Evolutionary conservation across 257 asterid genomes (phyloP).

Genomic region (Knoxia roxburghii): DNA sequence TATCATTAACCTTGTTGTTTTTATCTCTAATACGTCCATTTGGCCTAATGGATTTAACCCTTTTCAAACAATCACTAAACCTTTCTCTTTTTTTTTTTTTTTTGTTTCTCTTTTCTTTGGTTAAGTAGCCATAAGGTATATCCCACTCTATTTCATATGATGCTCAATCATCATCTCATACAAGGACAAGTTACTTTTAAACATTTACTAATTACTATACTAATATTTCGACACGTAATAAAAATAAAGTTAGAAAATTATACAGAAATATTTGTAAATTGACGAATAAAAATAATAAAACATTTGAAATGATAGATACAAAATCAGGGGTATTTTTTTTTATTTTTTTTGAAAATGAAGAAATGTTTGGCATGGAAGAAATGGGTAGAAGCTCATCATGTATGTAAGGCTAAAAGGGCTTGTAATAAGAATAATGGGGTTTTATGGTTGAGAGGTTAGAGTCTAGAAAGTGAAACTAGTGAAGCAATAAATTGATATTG

Average conservation of each 20-base stretch:
- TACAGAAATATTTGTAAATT: no score
- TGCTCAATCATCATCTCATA: constrained; percentile 40
- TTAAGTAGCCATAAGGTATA: constrained; percentile 28
- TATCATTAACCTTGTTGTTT: constrained; percentile 7
- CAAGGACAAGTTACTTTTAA: constrained; percentile 22
- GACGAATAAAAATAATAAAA: no score
- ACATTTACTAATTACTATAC: constrained; percentile 10
- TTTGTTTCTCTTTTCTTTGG: constrained; percentile 14
- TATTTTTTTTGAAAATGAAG: constrained; percentile 6
- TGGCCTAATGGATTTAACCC: constrained; percentile 11
- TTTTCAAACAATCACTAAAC: constrained; percentile 16
- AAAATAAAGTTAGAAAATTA: no score
- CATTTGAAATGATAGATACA: no score
- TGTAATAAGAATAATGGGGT: constrained; percentile 16
- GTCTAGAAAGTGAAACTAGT: constrained; percentile 23
- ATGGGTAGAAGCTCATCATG: constrained; percentile 23
- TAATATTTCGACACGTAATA: no score
- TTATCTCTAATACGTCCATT: constrained; percentile 8
- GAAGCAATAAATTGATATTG: constrained; percentile 13
- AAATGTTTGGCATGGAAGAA: constrained; percentile 20
- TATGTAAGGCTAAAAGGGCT: constrained; percentile 28
- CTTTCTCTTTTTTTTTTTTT: neutral
- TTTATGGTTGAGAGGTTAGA: constrained; percentile 31
- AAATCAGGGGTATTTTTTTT: no score
- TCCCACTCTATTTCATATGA: constrained; percentile 39